Base-by-base conservation (phyloP, 129 eudicot species). In the Escallonia rubra region DNA sequence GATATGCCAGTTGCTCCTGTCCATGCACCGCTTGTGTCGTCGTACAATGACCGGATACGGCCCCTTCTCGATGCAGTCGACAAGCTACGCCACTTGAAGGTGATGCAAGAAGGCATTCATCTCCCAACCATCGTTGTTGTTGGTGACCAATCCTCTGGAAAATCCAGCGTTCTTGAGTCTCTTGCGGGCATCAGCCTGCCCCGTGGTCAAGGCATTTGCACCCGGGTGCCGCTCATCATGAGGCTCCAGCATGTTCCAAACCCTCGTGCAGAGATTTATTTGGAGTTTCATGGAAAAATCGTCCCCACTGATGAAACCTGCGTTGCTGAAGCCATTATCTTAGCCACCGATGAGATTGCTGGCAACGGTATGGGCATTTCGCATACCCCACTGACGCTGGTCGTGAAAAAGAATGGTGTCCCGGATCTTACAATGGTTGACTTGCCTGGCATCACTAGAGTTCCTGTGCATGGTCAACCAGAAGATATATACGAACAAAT, bases 91-190 rank as follows among this genome's bases (percentile, higher is more conserved):
- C 62, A 65, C 65, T 72, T 80, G 41, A 80, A 80, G 10, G 61
- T 80, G 54, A 75, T 67, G 75, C 72, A 76, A n/a, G 85, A 80
- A 67, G 85, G 85, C 38, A 75, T 76, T 38, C 85, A 76, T 16
- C 81, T 80, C 7, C 85, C 85, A 3, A 80, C 81, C n/a, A 80
- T 80, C 10, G 81, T 80, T 1, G 85, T 80, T 2, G 79, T 80
- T 39, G 85, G 85, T 7, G 85, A 80, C 58, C 81, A 80, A 34
- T 80, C 81, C 12, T 76, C 85, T 34, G 85, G 81, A 13, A 80
- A 80, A 58, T 72, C 78, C n/a, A 72, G 81, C 63, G 85, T 80
- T 3, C 68, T 80, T 16, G 85, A 80, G 44, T 80, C 85, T 15
- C 67, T 80, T 0, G 81, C 81, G 43, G 85, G 78, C 11, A 80